These are phyloP conservation scores for Candida albicans DNA, from an alignment of 1,139 yeast species.

Conservation along the genomic window DNA sequence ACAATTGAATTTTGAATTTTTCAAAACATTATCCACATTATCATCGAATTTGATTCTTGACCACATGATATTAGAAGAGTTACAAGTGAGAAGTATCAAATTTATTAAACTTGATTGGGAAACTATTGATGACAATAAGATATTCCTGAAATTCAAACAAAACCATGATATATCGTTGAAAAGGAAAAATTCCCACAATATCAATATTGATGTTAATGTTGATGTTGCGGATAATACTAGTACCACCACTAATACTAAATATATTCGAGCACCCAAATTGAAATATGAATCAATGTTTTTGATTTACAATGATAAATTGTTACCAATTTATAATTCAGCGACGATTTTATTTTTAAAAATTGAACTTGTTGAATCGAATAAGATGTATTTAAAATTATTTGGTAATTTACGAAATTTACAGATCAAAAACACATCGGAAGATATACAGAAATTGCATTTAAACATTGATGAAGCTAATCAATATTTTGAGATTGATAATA, in stretches of 20 bases:
- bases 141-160: not conserved
- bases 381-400: slow-evolving; percentile 29
- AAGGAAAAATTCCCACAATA: not conserved
- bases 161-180: slow-evolving; percentile 3
- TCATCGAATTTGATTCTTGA: slow-evolving; percentile 63
- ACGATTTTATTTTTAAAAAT: slow-evolving; percentile 37
- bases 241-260: not conserved
- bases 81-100: slow-evolving; percentile 41
- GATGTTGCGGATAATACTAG: not conserved
- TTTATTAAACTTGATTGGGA: slow-evolving; percentile 15
- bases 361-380: slow-evolving; percentile 24
- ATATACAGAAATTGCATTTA: slow-evolving; percentile 22
- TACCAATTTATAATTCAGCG: slow-evolving; percentile 39
- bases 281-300: slow-evolving; percentile 33
- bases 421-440: slow-evolving; percentile 14
- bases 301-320: slow-evolving; percentile 32
- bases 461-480: slow-evolving; percentile 22
- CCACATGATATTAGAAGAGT: slow-evolving; percentile 63
- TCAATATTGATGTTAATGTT: no score
- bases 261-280: slow-evolving; percentile 2
- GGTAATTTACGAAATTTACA: slow-evolving; percentile 33
- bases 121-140: slow-evolving; percentile 22
- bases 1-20: slow-evolving; percentile 47
- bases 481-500: slow-evolving; percentile 31
- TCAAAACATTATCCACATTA: slow-evolving; percentile 48